These are phyloP conservation scores for Globisporangium nagaii DNA, from an alignment of 352 stramenopile genomes.

Conservation along the genomic window DNA sequence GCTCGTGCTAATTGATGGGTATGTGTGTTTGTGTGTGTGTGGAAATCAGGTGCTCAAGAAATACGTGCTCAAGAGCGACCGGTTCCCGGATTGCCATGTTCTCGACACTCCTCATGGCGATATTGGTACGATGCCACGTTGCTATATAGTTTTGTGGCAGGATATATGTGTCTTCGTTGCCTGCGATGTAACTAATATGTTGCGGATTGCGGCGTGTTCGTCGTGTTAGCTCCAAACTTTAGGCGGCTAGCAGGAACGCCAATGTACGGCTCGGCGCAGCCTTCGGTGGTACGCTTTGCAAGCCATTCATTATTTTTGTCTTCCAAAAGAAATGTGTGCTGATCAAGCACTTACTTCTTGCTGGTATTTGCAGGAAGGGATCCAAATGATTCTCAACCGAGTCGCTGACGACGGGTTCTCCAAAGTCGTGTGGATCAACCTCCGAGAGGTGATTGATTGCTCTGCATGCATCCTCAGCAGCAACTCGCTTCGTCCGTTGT, in stretches of 20 bases:
- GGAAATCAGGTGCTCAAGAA: slow-evolving; percentile 66
- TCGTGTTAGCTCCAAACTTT: slow-evolving; percentile 63
- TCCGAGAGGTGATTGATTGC: slow-evolving; percentile 44
- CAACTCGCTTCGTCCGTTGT: neutral
- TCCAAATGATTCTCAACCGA: slow-evolving; percentile 62
- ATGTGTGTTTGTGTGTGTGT: slow-evolving; percentile 2
- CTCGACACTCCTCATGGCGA: slow-evolving; percentile 58
- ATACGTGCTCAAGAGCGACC: slow-evolving; percentile 81
- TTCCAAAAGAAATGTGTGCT: too few species aligned
- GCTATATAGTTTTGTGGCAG: neutral
- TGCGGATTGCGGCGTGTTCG: neutral
- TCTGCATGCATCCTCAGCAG: too few species aligned
- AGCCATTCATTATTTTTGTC: neutral
- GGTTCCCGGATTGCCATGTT: slow-evolving; percentile 76
- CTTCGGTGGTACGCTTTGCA: slow-evolving; percentile 42
- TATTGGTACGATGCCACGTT: slow-evolving; percentile 29
- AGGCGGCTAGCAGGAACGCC: slow-evolving; percentile 57
- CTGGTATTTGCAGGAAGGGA: slow-evolving; percentile 40
- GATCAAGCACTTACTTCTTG: too few species aligned
- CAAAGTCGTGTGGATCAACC: slow-evolving; percentile 81
- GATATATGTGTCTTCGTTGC: neutral
- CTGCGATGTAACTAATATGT: neutral
- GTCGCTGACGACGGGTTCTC: slow-evolving; percentile 68
- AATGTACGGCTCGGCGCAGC: slow-evolving; percentile 71
- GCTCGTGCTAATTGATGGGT: neutral